Evolutionary conservation across 306 rosid genomes (phyloP).

Genomic region (Delonix regia): DNA sequence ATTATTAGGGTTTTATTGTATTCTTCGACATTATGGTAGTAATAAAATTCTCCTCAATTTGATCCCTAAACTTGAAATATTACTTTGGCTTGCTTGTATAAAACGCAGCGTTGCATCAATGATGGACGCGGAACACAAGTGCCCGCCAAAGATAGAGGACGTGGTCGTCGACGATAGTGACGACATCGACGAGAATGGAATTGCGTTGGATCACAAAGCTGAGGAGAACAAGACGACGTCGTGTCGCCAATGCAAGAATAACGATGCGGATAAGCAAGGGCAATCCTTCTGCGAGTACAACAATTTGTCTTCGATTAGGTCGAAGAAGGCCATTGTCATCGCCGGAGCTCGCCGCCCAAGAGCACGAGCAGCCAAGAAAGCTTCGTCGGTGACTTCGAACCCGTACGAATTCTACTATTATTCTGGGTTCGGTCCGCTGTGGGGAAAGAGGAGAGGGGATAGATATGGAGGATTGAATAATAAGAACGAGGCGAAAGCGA

Average conservation of each 20-base stretch:
- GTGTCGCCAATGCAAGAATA: conserved; percentile 46
- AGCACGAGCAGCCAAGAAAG: conserved; percentile 31
- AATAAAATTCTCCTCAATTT: conserved; percentile 28
- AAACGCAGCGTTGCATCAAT: conserved; percentile 57
- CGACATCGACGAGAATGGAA: conserved; percentile 22
- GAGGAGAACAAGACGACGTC: not conserved
- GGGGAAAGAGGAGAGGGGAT: conserved; percentile 66
- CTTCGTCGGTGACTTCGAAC: conserved; percentile 29
- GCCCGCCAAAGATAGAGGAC: not conserved
- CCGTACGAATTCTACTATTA: conserved; percentile 77
- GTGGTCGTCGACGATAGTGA: conserved; percentile 21
- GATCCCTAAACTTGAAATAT: conserved; percentile 7
- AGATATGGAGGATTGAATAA: conserved; percentile 37
- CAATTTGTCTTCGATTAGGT: conserved; percentile 36
- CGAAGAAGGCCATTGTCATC: conserved; percentile 22
- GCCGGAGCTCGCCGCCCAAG: conserved; percentile 21
- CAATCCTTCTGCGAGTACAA: conserved; percentile 50
- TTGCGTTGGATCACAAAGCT: not conserved
- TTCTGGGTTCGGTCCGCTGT: conserved; percentile 81
- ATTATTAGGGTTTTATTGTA: conserved; percentile 60
- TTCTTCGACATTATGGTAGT: not conserved
- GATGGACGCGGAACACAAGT: conserved; percentile 45
- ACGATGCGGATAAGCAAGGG: conserved; percentile 33
- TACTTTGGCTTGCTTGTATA: not conserved
- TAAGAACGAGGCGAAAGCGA: not conserved